These are phyloP conservation scores for Alternaria panax DNA, from an alignment of 2,329 filamentous ascomycete species.

Conservation along the genomic window DNA sequence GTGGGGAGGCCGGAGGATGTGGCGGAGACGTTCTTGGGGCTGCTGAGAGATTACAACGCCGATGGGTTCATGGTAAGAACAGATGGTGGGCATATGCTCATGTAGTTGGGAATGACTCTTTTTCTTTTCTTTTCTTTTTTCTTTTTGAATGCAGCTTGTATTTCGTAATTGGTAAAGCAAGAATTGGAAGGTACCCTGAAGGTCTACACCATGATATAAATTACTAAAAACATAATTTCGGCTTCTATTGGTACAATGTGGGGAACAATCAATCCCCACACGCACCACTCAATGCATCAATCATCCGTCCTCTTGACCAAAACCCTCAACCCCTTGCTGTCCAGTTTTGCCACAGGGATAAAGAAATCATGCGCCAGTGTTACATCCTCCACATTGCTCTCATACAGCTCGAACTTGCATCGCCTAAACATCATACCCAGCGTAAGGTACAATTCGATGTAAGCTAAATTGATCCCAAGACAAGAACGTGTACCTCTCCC, in stretches of 20 bases:
- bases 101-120: neutral
- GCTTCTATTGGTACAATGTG: neutral
- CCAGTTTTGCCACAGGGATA: slow-evolving; percentile 42
- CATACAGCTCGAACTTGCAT: slow-evolving; percentile 42
- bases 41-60: slow-evolving; percentile 57
- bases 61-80: slow-evolving; percentile 55
- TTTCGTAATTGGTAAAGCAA: too few species aligned
- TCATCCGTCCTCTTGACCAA: slow-evolving; percentile 34
- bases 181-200: neutral
- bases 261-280: neutral
- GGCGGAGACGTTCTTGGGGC: slow-evolving; percentile 57
- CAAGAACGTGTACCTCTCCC: slow-evolving; percentile 53
- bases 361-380: slow-evolving; percentile 50
- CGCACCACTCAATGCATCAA: slow-evolving; percentile 1
- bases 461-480: slow-evolving; percentile 52
- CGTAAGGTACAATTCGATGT: slow-evolving; percentile 44
- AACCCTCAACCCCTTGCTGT: slow-evolving; percentile 48
- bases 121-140: too few species aligned
- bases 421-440: slow-evolving; percentile 46
- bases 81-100: slow-evolving; percentile 49
- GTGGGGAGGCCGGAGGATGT: slow-evolving; percentile 43
- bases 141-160: too few species aligned
- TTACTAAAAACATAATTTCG: neutral
- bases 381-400: slow-evolving; percentile 42
- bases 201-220: neutral